Conservation (phyloP, 2,329 filamentous ascomycete genomes). For the Ampelomyces quisqualis region DNA sequence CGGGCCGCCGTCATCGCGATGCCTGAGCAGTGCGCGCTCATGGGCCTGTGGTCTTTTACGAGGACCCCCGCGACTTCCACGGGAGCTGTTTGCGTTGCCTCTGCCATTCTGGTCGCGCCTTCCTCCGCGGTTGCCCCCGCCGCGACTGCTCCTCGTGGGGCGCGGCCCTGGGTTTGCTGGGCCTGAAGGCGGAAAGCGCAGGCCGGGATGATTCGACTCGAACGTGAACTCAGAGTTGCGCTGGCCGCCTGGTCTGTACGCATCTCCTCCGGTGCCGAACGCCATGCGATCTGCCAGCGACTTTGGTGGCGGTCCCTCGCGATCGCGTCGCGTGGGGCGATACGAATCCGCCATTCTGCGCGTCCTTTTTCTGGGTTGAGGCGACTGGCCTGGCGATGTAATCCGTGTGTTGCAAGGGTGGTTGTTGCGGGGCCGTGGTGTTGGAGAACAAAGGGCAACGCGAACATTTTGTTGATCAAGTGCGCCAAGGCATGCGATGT, state of each 20-base stretch:
- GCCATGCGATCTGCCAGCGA: slow-evolving; percentile 32
- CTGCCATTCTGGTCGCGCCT: slow-evolving; percentile 17
- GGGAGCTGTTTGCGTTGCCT: slow-evolving; percentile 17
- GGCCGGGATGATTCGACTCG: slow-evolving; percentile 28
- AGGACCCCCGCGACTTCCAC: slow-evolving; percentile 16
- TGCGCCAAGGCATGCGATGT: slow-evolving; percentile 17
- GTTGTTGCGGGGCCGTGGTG: slow-evolving; percentile 5
- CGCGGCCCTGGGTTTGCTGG: slow-evolving; percentile 21
- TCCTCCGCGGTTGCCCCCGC: slow-evolving; percentile 18
- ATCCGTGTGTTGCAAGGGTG: slow-evolving; percentile 5
- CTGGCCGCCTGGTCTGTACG: slow-evolving; percentile 29
- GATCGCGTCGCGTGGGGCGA: slow-evolving; percentile 22
- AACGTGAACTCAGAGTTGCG: slow-evolving; percentile 43
- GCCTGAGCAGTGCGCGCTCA: slow-evolving; percentile 48
- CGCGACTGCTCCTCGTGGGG: slow-evolving; percentile 20
- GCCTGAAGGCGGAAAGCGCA: slow-evolving; percentile 33
- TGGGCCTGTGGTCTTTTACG: slow-evolving; percentile 41
- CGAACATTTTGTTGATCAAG: slow-evolving; percentile 16
- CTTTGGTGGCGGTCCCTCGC: slow-evolving; percentile 2
- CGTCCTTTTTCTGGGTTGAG: slow-evolving; percentile 6
- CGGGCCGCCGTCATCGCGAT: slow-evolving; percentile 45
- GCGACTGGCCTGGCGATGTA: slow-evolving; percentile 3
- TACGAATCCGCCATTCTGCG: slow-evolving; percentile 30
- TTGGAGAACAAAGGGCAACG: slow-evolving; percentile 9
- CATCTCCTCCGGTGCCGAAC: slow-evolving; percentile 30